These are phyloP conservation scores for Saturnispora bothae DNA, from an alignment of 805 yeast genomes.

Conservation along the genomic window DNA sequence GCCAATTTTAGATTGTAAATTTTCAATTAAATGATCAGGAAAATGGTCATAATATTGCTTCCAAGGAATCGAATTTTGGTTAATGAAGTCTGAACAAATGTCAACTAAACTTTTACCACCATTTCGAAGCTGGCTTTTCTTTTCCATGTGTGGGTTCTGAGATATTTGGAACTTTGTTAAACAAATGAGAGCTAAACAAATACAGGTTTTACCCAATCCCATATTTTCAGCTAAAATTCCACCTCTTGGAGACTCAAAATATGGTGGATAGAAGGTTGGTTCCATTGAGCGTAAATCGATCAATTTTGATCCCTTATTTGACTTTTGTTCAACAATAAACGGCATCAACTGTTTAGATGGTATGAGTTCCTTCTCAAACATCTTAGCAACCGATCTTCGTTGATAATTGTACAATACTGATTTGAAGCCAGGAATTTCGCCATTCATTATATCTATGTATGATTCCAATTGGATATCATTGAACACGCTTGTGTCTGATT, in stretches of 20 bases:
- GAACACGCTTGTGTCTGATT: conserved; percentile 14
- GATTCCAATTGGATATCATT: conserved; percentile 16
- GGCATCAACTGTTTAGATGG: conserved; percentile 21
- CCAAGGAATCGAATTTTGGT: conserved; percentile 49
- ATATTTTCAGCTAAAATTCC: conserved; percentile 59
- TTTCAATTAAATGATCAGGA: conserved; percentile 32
- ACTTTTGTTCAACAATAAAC: conserved; percentile 10
- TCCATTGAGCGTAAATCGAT: conserved; percentile 28
- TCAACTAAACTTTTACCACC: conserved; percentile 23
- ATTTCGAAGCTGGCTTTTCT: conserved; percentile 13
- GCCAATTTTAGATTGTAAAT: conserved; percentile 33
- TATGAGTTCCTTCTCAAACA: conserved; percentile 43
- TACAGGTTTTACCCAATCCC: conserved; percentile 59
- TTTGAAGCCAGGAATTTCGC: conserved; percentile 36
- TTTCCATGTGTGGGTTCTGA: conserved; percentile 27
- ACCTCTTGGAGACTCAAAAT: conserved; percentile 41
- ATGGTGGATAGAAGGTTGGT: conserved; percentile 30
- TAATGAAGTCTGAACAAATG: conserved; percentile 34
- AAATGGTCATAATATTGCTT: conserved; percentile 33
- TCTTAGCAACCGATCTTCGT: conserved; percentile 45
- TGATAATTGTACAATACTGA: conserved; percentile 49
- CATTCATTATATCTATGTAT: conserved; percentile 19
- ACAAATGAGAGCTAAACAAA: conserved; percentile 47
- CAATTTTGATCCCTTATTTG: conserved; percentile 14
- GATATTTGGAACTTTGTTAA: conserved; percentile 44